Base-by-base conservation (phyloP, 192 early-diverging fungal genomes). In the Backusella tarrabulga region DNA sequence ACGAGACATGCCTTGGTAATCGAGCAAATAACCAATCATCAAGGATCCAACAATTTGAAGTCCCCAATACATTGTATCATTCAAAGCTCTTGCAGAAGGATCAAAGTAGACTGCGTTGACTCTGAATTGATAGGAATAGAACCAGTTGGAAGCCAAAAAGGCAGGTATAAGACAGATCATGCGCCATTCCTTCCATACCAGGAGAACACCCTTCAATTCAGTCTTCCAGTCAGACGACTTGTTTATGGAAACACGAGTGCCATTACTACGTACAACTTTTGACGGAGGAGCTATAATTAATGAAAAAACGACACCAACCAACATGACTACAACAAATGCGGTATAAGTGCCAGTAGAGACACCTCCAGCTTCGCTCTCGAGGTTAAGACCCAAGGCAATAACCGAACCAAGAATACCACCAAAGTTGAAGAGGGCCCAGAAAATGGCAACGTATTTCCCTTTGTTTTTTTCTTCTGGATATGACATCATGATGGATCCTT, bases 401-500 rank as follows among this genome's bases (percentile, higher is more conserved):
- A 94, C 85, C 40, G 92, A 92, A 74, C 94, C 95, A 32, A 95
- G 78, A 78, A 95, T 89, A 46, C 90, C 95, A 71, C 94, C 94
- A 78, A 91, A 82, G 76, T 94, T 94, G 86, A 95, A 97, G 68
- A 95, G 91, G 5, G 42, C 42, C 42, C 42, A 44, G 15, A 44
- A 44, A 19, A 44, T 44, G 42, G 42, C 42, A 11, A 97, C 93
- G 78, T 87, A 95, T 79, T 86, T 89, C 26, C 93, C 94, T 83
- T 95, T 95, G 70, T 93, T 86, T 23, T 91, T 84, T 79, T 95
- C 94, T 8, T 88, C 88, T 6, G 95, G 94, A 80, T 95, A 95
- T 72, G 94, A 90, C 80, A 94, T 87, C 91, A 95, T 93, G 77
- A 96, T 92, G 76, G 93, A 86, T 34, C 95, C 91, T 76, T 95